A percentile compares a stretch with the other conserved stretches of the same genome.
These are phyloP conservation scores for Nyctanthes arbortristis DNA, from an alignment of 257 asterid species.

Conservation along the genomic window DNA sequence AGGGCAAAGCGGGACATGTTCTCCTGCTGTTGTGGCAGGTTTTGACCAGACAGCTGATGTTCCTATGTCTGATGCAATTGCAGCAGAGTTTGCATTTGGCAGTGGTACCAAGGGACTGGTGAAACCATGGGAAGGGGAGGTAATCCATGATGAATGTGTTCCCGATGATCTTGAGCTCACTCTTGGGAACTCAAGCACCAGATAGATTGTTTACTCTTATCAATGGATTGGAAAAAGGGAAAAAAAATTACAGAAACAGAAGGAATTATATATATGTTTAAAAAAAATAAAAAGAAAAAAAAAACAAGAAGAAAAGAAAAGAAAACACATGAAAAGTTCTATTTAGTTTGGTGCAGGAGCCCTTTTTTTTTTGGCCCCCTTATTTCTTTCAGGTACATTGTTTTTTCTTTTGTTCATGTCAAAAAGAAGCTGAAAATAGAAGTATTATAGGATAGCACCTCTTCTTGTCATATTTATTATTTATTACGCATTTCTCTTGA, in stretches of 20 bases:
- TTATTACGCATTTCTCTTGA: too few relatives aligned
- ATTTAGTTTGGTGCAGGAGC: not conserved
- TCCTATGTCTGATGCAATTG: conserved; percentile 70
- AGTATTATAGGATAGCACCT: not conserved
- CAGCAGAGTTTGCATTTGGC: conserved; percentile 74
- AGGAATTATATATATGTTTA: too few relatives aligned
- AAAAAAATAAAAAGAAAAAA: too few relatives aligned
- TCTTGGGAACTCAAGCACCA: conserved; percentile 67
- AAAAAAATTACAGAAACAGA: too few relatives aligned
- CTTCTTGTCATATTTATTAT: too few relatives aligned
- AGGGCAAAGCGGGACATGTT: conserved; percentile 73
- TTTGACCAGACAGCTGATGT: conserved; percentile 63
- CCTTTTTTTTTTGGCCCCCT: too few relatives aligned
- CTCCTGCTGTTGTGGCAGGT: conserved; percentile 64
- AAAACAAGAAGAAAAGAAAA: not conserved
- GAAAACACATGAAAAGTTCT: not conserved
- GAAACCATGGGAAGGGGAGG: conserved; percentile 95
- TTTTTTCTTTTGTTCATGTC: not conserved
- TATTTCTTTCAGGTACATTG: not conserved
- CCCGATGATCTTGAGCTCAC: conserved; percentile 87
- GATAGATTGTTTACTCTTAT: conserved; percentile 28
- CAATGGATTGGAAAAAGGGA: not conserved
- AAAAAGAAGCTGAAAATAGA: not conserved
- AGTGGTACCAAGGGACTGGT: conserved; percentile 49
- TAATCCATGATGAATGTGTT: conserved; percentile 73